phyloP scores from a whole-genome alignment of 148 eudicot species.

The Heliosperma pusillum region DNA sequence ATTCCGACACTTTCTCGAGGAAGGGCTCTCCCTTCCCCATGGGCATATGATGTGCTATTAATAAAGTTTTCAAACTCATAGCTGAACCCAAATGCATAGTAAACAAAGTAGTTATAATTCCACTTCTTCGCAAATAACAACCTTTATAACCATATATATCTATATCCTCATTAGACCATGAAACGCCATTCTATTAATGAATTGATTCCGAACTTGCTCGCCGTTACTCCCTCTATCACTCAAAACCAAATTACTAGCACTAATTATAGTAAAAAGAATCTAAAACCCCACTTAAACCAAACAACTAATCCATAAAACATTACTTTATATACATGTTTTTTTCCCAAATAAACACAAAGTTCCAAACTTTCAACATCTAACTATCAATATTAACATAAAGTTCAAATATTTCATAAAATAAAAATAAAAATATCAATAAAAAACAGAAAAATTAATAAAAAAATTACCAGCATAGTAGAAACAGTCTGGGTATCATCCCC shows the following conservation, averaged over 20 bases:
- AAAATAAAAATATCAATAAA: background rate
- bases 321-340: too few species aligned
- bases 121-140: background rate
- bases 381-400: too few species aligned
- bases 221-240: background rate
- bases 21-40: too few species aligned
- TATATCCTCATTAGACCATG: background rate
- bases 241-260: background rate
- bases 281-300: background rate
- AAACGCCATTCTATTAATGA: background rate
- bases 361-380: background rate
- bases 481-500: slow-evolving; percentile 51
- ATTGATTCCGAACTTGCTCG: background rate
- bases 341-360: background rate
- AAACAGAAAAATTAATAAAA: background rate
- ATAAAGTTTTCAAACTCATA: background rate
- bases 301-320: background rate
- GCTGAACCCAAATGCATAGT: background rate
- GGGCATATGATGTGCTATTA: background rate
- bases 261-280: background rate
- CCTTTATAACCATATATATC: background rate
- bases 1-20: too few species aligned
- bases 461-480: slow-evolving; percentile 44
- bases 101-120: background rate
- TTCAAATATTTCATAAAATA: too few species aligned